phyloP scores from a whole-genome alignment of 1,284 basidiomycete genomes.

The Austroboletus olivaceoglutinosus region DNA sequence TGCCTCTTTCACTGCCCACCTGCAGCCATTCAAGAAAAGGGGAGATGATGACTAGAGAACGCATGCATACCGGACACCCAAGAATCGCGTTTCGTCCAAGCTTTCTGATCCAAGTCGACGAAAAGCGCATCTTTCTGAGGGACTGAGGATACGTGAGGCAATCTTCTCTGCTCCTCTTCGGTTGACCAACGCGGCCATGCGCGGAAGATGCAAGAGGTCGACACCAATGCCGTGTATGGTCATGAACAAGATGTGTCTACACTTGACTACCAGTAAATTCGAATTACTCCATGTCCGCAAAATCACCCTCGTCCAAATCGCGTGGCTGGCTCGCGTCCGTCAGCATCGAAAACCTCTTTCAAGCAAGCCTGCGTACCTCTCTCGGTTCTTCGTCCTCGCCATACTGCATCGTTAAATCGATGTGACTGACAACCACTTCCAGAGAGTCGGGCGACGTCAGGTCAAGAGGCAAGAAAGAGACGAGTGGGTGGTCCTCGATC shows the following conservation, averaged over 20 bases:
- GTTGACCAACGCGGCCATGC: conserved; percentile 56
- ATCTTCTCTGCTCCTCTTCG: conserved; percentile 51
- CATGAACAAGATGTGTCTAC: conserved; percentile 36
- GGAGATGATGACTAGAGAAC: not conserved
- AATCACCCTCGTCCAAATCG: conserved; percentile 87
- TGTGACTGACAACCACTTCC: conserved; percentile 88
- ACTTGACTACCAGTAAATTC: not conserved
- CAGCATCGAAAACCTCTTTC: not conserved
- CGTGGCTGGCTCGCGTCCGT: conserved; percentile 54
- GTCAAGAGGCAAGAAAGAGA: conserved; percentile 95
- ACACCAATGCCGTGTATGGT: conserved; percentile 74
- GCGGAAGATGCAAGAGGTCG: conserved; percentile 71
- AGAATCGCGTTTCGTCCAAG: conserved; percentile 42
- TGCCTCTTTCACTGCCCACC: conserved; percentile 88
- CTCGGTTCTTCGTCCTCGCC: conserved; percentile 93
- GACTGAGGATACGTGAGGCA: conserved; percentile 63
- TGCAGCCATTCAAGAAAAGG: conserved; percentile 29
- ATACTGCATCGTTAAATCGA: conserved; percentile 97
- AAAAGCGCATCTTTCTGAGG: conserved; percentile 50
- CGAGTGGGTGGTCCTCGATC: conserved; percentile 98
- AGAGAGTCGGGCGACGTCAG: conserved; percentile 88
- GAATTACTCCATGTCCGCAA: conserved; percentile 61
- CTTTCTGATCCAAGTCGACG: conserved; percentile 27
- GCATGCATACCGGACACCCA: conserved; percentile 60
- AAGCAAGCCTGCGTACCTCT: conserved; percentile 54